These are phyloP conservation scores for Penicillium nordicum DNA, from an alignment of 2,329 filamentous ascomycete species.

Conservation along the genomic window DNA sequence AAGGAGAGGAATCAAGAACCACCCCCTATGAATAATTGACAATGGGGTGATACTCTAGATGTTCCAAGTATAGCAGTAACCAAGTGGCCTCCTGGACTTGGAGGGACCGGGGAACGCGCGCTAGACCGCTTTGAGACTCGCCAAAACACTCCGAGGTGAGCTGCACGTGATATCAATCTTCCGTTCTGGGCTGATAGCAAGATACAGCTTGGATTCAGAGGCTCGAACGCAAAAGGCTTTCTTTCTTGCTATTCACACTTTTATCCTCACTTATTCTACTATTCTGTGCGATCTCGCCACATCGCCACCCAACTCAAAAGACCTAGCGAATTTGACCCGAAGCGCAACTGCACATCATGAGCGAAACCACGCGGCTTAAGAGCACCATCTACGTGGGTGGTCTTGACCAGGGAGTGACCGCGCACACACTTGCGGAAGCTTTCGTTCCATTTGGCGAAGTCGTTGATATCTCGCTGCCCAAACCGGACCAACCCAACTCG, in stretches of 20 bases:
- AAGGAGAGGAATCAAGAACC: constrained; percentile 18
- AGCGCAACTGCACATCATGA: constrained; percentile 55
- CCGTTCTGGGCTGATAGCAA: constrained; percentile 7
- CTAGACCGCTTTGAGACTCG: constrained; percentile 33
- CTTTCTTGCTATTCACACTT: not conserved
- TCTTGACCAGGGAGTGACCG: constrained; percentile 73
- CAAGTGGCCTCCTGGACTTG: constrained; percentile 42
- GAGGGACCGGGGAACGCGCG: constrained; percentile 29
- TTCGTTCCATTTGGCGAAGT: constrained; percentile 98
- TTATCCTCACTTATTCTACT: not conserved
- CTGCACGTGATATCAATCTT: constrained; percentile 36
- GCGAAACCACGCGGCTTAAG: constrained; percentile 78
- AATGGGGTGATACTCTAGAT: constrained; percentile 30
- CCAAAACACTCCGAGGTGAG: constrained; percentile 30
- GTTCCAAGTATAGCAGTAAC: constrained; percentile 27
- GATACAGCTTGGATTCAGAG: constrained; percentile 1
- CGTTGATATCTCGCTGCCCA: constrained; percentile 83
- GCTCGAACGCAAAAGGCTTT: not conserved
- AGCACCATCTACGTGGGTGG: constrained; percentile 91
- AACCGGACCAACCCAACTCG: constrained; percentile 76
- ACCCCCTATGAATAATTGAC: constrained; percentile 30
- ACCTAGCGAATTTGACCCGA: not conserved
- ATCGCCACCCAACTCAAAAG: not conserved
- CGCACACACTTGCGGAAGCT: constrained; percentile 74
- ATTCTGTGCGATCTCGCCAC: not conserved